phyloP scores from a whole-genome alignment of 768 basidiomycete genomes.

The Mycena olivaceomarginata region DNA sequence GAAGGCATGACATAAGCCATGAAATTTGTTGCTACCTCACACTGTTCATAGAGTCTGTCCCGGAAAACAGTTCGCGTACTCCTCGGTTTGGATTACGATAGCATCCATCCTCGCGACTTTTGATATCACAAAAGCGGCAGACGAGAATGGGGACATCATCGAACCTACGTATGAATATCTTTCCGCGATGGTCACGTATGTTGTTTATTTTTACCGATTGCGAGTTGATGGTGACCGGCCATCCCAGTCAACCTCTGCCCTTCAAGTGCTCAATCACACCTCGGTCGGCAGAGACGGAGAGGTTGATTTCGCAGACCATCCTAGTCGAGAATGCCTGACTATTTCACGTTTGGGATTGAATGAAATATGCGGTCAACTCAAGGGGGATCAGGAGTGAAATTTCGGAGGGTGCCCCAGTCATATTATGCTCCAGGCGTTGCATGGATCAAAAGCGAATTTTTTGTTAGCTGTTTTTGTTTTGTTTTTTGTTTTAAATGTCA shows the following conservation, averaged over 20 bases:
- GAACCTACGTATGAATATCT: slow-evolving; percentile 49
- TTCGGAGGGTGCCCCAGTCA: no score
- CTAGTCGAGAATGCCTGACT: no score
- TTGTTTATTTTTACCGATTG: no score
- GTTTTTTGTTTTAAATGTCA: no score
- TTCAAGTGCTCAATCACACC: slow-evolving; percentile 22
- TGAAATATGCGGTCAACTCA: no score
- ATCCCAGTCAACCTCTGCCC: neutral
- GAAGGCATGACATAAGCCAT: slow-evolving; percentile 27
- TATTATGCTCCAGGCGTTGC: no score
- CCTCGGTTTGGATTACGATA: slow-evolving; percentile 51
- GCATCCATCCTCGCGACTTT: slow-evolving; percentile 51
- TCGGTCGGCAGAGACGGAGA: neutral
- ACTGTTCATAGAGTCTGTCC: slow-evolving; percentile 47
- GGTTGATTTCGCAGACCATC: no score
- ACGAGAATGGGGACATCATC: slow-evolving; percentile 33
- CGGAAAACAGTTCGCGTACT: slow-evolving; percentile 52
- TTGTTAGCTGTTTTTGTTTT: no score
- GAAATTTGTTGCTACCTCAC: neutral
- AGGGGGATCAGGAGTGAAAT: no score
- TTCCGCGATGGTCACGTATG: neutral
- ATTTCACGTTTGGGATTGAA: no score
- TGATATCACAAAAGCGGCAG: slow-evolving; percentile 43
- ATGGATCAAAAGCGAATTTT: no score
- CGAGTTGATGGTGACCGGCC: no score